phyloP scores from a whole-genome alignment of 345 rosid species.

The Nephelium lappaceum region DNA sequence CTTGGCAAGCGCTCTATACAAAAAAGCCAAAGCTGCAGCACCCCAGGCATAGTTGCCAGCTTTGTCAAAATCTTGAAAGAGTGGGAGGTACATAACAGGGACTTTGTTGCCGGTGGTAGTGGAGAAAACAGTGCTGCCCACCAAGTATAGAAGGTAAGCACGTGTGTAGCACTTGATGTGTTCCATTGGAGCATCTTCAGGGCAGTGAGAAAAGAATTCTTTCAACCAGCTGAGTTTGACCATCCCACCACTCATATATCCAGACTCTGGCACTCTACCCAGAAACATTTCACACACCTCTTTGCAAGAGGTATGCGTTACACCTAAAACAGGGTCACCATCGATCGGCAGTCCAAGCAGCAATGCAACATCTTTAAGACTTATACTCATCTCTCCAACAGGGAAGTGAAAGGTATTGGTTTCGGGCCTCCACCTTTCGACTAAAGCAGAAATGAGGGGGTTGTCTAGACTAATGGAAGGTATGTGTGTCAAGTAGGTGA shows the following conservation, averaged over 20 bases:
- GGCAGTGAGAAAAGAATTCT: slow-evolving; percentile 61
- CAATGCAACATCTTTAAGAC: slow-evolving; percentile 59
- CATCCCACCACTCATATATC: slow-evolving; percentile 73
- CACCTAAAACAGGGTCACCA: slow-evolving; percentile 70
- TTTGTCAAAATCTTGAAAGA: slow-evolving; percentile 66
- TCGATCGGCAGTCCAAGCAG: slow-evolving; percentile 72
- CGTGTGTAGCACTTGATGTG: slow-evolving; percentile 56
- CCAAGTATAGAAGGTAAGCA: slow-evolving; percentile 72
- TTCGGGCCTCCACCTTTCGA: slow-evolving; percentile 82
- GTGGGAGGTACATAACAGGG: slow-evolving; percentile 76
- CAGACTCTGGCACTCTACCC: slow-evolving; percentile 60
- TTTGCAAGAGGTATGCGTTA: slow-evolving; percentile 48
- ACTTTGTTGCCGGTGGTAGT: slow-evolving; percentile 85
- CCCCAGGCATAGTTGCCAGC: slow-evolving; percentile 82
- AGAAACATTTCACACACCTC: slow-evolving; percentile 51
- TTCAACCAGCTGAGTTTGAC: slow-evolving; percentile 84
- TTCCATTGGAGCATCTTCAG: slow-evolving; percentile 54
- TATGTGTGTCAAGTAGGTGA: slow-evolving; percentile 57
- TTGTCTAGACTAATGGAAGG: slow-evolving; percentile 74
- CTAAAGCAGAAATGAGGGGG: slow-evolving; percentile 65
- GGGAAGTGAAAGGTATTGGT: slow-evolving; percentile 67
- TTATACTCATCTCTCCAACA: slow-evolving; percentile 70
- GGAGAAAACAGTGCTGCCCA: slow-evolving; percentile 78
- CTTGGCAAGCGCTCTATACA: slow-evolving; percentile 65
- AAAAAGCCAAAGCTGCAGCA: slow-evolving; percentile 68